Evolutionary conservation across 345 rosid species (phyloP), one percentile per base, ranked within the genome.

Genomic region (Brassica carinata): DNA sequence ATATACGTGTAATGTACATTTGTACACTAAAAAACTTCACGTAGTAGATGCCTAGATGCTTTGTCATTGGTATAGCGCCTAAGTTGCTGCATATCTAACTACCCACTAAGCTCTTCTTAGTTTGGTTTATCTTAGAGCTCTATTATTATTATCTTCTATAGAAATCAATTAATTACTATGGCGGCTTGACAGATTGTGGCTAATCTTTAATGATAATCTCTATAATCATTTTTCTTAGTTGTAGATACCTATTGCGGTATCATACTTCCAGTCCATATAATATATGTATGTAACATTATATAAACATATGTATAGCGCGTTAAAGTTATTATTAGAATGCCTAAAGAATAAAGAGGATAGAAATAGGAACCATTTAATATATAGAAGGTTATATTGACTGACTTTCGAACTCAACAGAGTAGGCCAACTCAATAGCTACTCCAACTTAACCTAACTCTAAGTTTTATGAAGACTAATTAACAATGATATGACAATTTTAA

Each of bases 1-100:
- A 48, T 70, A 2, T 45, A 43, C 23, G 15, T 43, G 33, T 53
- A 30, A 17, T n/a, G 17, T 53, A 30, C 38, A 30, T 7, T 63
- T 63, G 10, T 34, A 72, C 68, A 30, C 55, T 58, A 26, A 43
- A 57, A 79, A 30, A 38, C 38, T 48, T 72, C 11, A 23, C 31
- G 7, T 65, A 72, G 19, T 23, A 23, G 26, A 23, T 23, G 26
- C 26, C 26, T 76, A 69, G 61, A 62, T 67, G 51, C 26, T 43
- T 40, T 68, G 68, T 73, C 34, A 43, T 69, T 48, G 64, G 48
- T 69, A 11, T 80, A 74, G 48, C 69, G 75, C 71, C 71, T 69
- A 69, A 80, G 79, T 63, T 80, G 75, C 75, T 74, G 57, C 72
- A 69, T 74, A 74, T 69, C 72, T 75, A 75, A 75, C 83, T 51